phyloP scores from a whole-genome alignment of 2,329 filamentous ascomycete species.

The Cordyceps javanica region DNA sequence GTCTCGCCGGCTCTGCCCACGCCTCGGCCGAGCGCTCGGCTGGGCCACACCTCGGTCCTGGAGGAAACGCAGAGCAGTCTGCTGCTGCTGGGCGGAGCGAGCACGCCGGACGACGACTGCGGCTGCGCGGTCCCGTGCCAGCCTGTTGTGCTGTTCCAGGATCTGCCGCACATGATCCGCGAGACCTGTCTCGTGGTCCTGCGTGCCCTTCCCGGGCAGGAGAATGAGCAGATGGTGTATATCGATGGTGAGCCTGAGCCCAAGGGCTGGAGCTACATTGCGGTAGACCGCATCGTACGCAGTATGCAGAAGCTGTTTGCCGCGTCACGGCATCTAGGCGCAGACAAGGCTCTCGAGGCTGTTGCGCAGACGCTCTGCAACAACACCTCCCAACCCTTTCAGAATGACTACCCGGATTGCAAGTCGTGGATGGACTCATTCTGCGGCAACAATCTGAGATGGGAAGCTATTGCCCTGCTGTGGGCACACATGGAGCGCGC shows the following conservation, averaged over 20 bases:
- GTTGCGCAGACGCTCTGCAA: constrained; percentile 29
- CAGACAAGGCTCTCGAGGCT: constrained; percentile 25
- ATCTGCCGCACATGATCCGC: constrained; percentile 23
- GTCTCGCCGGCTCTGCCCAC: not conserved
- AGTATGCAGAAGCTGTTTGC: constrained; percentile 28
- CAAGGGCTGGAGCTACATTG: constrained; percentile 28
- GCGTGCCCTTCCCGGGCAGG: constrained; percentile 26
- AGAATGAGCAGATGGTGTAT: constrained; percentile 19
- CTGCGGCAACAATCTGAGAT: constrained; percentile 31
- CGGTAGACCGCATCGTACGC: constrained; percentile 23
- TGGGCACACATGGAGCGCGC: constrained; percentile 17
- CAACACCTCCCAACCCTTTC: constrained; percentile 31
- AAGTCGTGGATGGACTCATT: constrained; percentile 35
- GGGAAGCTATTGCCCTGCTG: constrained; percentile 37
- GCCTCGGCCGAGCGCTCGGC: not conserved
- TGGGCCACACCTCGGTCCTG: constrained; percentile 3
- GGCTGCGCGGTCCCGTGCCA: not conserved
- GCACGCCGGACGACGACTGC: not conserved
- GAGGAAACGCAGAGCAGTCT: constrained; percentile 5
- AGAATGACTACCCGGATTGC: constrained; percentile 28
- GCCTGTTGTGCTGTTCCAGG: not conserved
- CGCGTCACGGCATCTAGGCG: constrained; percentile 1
- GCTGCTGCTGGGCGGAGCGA: not conserved
- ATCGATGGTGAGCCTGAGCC: constrained; percentile 18
- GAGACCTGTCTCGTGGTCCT: constrained; percentile 34